Base-by-base conservation (phyloP, 495 filamentous ascomycete genomes). In the Endocarpon pusillum region DNA sequence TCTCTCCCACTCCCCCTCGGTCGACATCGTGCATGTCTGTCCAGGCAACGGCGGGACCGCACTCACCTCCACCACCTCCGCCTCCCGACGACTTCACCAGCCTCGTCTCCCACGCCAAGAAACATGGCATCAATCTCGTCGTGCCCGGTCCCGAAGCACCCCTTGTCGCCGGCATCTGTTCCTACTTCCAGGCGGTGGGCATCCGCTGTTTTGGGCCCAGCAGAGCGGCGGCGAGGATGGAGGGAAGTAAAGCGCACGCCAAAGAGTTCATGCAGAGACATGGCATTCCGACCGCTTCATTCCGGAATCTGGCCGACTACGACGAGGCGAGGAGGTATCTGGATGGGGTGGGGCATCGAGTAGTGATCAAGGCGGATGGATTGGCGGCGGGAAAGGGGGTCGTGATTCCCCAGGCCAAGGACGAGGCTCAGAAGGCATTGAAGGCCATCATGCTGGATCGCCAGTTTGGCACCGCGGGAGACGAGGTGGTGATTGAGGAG, bases 181-280 rank as follows among this genome's bases (percentile, higher is more conserved):
- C 71, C 41, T 79, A 77, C 58, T 94, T 97, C 62, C 62, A 73
- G 48, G 66, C 57, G 65, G 78, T 71, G 29, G 73, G 73, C 12
- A 84, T 94, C 43, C 64, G 71, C 46, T 78, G 73, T 57, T 97
- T 93, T 45, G 89, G 89, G 10, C 89, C 89, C 2, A 78, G 75
- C 31, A 74, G 81, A 61, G 69, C 67, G 23, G 91, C 89, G 24
- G 87, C 91, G 19, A 67, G 69, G 34, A 79, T 97, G 76, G 89
- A 97, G 54, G 89, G 89, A 35, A 86, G 78, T 52, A 96, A 97
- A 63, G 78, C 86, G 10, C 96, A 91, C 58, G 80, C 83, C 20
- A 97, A 97, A 55, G 87, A 97, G 56, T 97, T 97, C 53, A 97
- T 97, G 91, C 71, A 80, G 53, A 71, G 73, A 40, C 74, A 93